Evolutionary conservation across 768 basidiomycete species (phyloP).

Genomic region (Suillus variegatus): DNA sequence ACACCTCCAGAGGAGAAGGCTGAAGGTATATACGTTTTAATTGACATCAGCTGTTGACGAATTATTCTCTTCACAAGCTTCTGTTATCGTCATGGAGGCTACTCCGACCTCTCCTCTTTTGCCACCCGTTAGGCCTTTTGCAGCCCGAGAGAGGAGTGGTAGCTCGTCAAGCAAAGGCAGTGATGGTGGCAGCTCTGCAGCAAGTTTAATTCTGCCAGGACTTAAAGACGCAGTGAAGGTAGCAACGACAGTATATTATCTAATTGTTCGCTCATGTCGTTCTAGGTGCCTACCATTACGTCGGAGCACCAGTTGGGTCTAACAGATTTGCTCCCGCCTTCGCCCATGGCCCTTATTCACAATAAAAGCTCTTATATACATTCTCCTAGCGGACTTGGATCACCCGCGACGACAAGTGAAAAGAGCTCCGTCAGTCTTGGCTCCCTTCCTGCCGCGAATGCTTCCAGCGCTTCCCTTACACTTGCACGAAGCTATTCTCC

Average conservation of each 20-base stretch:
- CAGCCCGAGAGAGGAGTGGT: slow-evolving; percentile 48
- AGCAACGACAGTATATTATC: slow-evolving; percentile 5
- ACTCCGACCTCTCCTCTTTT: slow-evolving; percentile 37
- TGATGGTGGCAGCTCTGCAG: slow-evolving; percentile 29
- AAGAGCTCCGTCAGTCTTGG: slow-evolving; percentile 22
- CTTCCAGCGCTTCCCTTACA: slow-evolving; percentile 43
- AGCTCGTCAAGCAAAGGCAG: slow-evolving; percentile 45
- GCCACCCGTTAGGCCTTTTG: slow-evolving; percentile 49
- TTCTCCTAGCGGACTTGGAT: slow-evolving; percentile 40
- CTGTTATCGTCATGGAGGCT: slow-evolving; percentile 56
- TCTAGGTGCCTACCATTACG: slow-evolving; percentile 63
- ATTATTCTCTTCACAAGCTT: slow-evolving; percentile 46
- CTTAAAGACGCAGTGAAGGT: slow-evolving; percentile 78
- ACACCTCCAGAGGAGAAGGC: slow-evolving; percentile 2
- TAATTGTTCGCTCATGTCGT: slow-evolving; percentile 3
- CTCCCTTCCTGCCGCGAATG: slow-evolving; percentile 33
- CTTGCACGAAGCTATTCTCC: slow-evolving; percentile 34
- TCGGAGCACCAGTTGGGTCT: slow-evolving; percentile 72
- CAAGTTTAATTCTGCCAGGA: slow-evolving; percentile 49
- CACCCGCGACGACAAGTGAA: slow-evolving; percentile 24
- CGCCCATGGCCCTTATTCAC: slow-evolving; percentile 52
- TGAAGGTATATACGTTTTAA: slow-evolving; percentile 1
- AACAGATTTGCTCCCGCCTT: slow-evolving; percentile 72
- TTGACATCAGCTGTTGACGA: slow-evolving; percentile 15
- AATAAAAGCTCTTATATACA: slow-evolving; percentile 38